These are phyloP conservation scores for Fusarium tanahbumbuense DNA, from an alignment of 2,329 filamentous ascomycete species.

Conservation along the genomic window DNA sequence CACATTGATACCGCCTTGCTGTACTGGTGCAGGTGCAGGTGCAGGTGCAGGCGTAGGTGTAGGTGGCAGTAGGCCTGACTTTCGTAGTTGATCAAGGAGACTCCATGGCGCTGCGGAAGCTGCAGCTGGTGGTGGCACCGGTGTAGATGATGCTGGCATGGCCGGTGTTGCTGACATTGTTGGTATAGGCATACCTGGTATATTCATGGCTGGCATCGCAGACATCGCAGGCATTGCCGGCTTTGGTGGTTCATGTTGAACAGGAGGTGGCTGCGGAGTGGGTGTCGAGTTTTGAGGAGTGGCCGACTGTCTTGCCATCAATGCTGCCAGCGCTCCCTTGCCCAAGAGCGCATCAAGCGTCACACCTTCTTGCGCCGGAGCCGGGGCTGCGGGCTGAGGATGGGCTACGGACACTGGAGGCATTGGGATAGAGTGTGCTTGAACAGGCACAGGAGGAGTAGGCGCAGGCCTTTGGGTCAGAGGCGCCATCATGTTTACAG, in stretches of 20 bases:
- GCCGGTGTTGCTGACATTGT: constrained; percentile 49
- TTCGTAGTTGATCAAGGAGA: constrained; percentile 74
- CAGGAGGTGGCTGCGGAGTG: constrained; percentile 51
- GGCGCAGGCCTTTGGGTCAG: constrained; percentile 57
- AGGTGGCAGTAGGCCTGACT: constrained; percentile 71
- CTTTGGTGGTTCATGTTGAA: constrained; percentile 21
- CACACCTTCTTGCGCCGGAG: constrained; percentile 52
- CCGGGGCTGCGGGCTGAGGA: constrained; percentile 48
- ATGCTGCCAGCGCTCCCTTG: constrained; percentile 67
- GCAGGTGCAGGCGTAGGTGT: constrained; percentile 55
- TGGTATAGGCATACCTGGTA: constrained; percentile 53
- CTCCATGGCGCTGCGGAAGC: constrained; percentile 64
- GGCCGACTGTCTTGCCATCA: constrained; percentile 66
- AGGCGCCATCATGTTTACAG: constrained; percentile 69
- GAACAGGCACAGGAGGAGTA: constrained; percentile 49
- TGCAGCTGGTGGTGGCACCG: constrained; percentile 50
- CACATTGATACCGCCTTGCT: constrained; percentile 70
- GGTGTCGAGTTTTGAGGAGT: constrained; percentile 62
- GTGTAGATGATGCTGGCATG: constrained; percentile 26
- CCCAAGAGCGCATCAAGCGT: constrained; percentile 71
- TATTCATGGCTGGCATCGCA: constrained; percentile 51
- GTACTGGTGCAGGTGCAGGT: constrained; percentile 48
- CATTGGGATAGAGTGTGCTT: constrained; percentile 50
- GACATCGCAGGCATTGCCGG: constrained; percentile 17
- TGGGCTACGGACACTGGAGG: constrained; percentile 52